Evolutionary conservation across 176 grass and related monocot species (phyloP).

Genomic region (Musa troglodytarum): DNA sequence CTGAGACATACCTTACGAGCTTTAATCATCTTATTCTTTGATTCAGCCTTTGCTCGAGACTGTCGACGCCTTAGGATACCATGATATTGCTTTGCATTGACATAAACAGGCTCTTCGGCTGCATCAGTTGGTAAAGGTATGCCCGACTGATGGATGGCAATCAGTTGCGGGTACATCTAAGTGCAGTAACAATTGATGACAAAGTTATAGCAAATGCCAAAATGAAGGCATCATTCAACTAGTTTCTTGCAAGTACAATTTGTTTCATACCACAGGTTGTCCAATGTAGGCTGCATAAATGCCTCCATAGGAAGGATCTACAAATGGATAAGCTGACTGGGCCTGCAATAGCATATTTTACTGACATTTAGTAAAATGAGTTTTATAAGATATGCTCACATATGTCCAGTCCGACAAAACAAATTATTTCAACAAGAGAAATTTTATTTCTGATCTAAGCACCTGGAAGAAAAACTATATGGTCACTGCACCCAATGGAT

Average conservation of each 20-base stretch:
- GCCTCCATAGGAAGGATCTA: conserved; percentile 14
- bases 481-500: too few relatives aligned
- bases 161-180: conserved; percentile 49
- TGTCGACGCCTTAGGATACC: conserved; percentile 60
- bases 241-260: too few relatives aligned
- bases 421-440: too few relatives aligned
- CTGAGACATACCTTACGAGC: conserved; percentile 47
- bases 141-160: conserved; percentile 50
- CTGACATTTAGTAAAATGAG: neutral
- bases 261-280: conserved; percentile 3
- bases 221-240: too few relatives aligned
- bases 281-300: conserved; percentile 9
- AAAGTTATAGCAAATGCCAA: too few relatives aligned
- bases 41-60: conserved; percentile 69
- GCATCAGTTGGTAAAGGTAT: conserved; percentile 57
- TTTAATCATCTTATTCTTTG: conserved; percentile 59
- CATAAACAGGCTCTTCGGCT: conserved; percentile 71
- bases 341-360: neutral
- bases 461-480: too few relatives aligned
- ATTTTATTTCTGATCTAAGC: too few relatives aligned
- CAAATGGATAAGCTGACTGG: conserved; percentile 4
- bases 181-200: neutral
- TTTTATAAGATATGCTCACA: neutral
- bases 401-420: neutral
- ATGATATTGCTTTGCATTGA: conserved; percentile 74